A percentile compares a stretch with the other conserved stretches of the same genome.
Conservation (phyloP, 768 basidiomycete genomes). For the Rhizopogon vulgaris region DNA sequence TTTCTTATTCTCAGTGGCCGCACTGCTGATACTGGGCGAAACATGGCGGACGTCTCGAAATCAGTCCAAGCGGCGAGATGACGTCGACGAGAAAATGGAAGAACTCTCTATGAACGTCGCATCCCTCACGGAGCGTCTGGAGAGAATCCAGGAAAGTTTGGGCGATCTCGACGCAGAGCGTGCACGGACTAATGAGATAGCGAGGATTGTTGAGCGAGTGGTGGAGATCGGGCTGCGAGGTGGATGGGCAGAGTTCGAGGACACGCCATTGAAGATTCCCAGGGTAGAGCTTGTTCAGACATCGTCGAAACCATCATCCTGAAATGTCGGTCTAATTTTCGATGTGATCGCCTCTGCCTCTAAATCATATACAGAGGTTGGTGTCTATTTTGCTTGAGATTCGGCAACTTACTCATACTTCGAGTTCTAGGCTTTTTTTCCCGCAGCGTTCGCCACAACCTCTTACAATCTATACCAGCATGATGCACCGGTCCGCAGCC, state of each 20-base stretch:
- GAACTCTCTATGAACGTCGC: constrained; percentile 41
- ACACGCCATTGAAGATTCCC: constrained; percentile 47
- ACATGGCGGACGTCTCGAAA: constrained; percentile 69
- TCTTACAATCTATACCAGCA: neutral
- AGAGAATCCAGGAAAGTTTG: constrained; percentile 38
- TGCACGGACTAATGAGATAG: constrained; percentile 57
- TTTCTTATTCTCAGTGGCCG: constrained; percentile 76
- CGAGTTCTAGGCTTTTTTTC: neutral
- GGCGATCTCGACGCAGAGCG: constrained; percentile 24
- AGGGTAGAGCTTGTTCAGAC: constrained; percentile 30
- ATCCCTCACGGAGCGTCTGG: constrained; percentile 40
- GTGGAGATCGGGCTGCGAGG: constrained; percentile 62
- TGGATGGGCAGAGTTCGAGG: constrained; percentile 61
- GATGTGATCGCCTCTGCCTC: neutral
- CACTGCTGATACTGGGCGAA: constrained; percentile 68
- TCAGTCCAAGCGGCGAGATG: constrained; percentile 62
- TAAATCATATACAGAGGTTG: neutral
- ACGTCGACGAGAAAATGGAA: constrained; percentile 67
- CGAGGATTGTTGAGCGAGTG: constrained; percentile 55
- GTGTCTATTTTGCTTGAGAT: neutral
- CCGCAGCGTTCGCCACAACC: neutral
- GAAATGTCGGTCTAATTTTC: neutral
- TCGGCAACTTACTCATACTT: too few relatives aligned
- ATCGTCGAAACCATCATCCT: neutral
- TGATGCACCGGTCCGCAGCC: neutral